Base-by-base conservation (phyloP, 257 asterid genomes). In the Handroanthus guayacan region DNA sequence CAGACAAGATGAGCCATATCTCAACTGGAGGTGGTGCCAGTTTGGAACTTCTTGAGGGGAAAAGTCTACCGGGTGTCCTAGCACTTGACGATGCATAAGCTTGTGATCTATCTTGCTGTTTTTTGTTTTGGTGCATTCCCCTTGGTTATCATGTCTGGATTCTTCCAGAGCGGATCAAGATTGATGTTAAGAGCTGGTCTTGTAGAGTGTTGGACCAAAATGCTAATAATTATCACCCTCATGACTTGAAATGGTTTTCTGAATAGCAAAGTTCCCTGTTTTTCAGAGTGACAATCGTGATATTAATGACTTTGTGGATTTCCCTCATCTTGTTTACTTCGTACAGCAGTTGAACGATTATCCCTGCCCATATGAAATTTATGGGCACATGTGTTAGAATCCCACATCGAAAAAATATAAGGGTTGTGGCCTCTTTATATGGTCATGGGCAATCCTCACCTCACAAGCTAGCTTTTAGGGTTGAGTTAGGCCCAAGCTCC, bases 1-100 rank as follows among this genome's bases (percentile, higher is more conserved):
- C 98, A 4, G 97, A 89, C 38, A 91, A 89, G 89, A 93, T 91
- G 98, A 93, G 98, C 91, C 97, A 93, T 75, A 93, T 93, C 81
- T 93, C 98, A 1, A 93, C 98, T 0, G 98, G 98, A 60, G 97
- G 98, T 0, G 98, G 98, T 60, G 98, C 97, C 25, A 93, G 97
- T 88, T 85, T 93, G 91, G 98, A 93, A 81, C 97, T 93, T 79
- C 92, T 93, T 0, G 98, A 93, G 80, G 98, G 98, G 67, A 93
- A 93, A 81, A 38, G 86, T 13, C 91, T 93, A 3, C 97, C 98
- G 9, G 98, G 98, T 57, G 97, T 89, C 71, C 88, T 93, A 44
- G 96, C 98, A 72, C 90, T 91, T 12, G 18, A 93, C 1, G 92
- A 93, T 3, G 97, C 97, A 55, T 93, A 71, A 84, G 75, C 63